These are phyloP conservation scores for Claviceps spartinae DNA, from an alignment of 2,329 filamentous ascomycete genomes.

Conservation along the genomic window DNA sequence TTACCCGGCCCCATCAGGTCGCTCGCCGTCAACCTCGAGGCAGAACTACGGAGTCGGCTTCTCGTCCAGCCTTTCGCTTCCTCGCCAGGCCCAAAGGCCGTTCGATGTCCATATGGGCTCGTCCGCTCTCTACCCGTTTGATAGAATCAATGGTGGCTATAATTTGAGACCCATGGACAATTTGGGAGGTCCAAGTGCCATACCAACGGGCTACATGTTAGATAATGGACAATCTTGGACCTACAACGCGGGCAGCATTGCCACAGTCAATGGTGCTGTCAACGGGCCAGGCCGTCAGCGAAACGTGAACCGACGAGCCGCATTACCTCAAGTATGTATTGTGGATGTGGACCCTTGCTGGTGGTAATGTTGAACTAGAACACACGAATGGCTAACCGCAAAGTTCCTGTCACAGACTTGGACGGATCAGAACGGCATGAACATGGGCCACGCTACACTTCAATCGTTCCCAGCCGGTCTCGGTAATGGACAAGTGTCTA, in stretches of 20 bases:
- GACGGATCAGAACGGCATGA: slow-evolving; percentile 34
- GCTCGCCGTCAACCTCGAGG: slow-evolving; percentile 53
- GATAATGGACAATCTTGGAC: slow-evolving; percentile 74
- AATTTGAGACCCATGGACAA: slow-evolving; percentile 45
- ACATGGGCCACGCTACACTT: slow-evolving; percentile 25
- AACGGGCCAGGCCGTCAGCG: slow-evolving; percentile 48
- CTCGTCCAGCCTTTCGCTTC: slow-evolving; percentile 31
- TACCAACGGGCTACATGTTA: slow-evolving; percentile 36
- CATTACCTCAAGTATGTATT: slow-evolving; percentile 58
- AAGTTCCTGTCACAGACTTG: slow-evolving; percentile 26
- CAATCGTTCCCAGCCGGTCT: slow-evolving; percentile 23
- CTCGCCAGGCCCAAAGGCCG: slow-evolving; percentile 51
- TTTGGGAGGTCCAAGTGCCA: slow-evolving; percentile 24
- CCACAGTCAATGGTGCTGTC: slow-evolving; percentile 48
- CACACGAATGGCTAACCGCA: neutral
- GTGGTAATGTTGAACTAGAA: too few species aligned
- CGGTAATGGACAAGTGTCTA: slow-evolving; percentile 23
- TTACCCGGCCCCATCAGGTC: slow-evolving; percentile 45
- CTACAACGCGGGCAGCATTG: slow-evolving; percentile 53
- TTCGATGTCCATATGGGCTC: slow-evolving; percentile 57
- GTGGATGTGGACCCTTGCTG: too few species aligned
- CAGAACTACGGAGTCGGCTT: slow-evolving; percentile 44
- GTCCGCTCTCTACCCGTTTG: slow-evolving; percentile 55
- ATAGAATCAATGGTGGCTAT: slow-evolving; percentile 48
- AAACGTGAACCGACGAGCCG: slow-evolving; percentile 40